Conservation (phyloP, 306 rosid species). For the Pterocarpus macrocarpus region DNA sequence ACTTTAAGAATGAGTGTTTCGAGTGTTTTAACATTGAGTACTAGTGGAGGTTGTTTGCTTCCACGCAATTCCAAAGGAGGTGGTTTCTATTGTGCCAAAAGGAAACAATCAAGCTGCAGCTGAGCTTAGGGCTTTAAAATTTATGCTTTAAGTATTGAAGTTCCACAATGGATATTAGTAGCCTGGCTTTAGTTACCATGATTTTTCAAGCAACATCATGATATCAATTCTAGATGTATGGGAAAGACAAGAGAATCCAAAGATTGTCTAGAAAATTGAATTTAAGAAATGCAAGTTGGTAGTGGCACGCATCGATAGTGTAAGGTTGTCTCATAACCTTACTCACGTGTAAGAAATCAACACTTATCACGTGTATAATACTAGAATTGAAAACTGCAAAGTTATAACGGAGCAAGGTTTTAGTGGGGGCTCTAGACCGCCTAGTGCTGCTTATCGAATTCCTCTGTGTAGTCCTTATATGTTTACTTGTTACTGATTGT, state of each 20-base stretch:
- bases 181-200: neutral
- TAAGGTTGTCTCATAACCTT: no score
- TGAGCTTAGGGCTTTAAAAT: no score
- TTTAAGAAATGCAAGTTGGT: neutral
- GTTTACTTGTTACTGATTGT: constrained; percentile 3
- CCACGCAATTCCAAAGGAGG: constrained; percentile 5
- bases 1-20: neutral
- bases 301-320: no score
- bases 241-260: neutral
- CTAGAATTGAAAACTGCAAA: no score
- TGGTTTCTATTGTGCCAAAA: constrained; percentile 20
- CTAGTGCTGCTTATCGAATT: no score
- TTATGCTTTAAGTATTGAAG: constrained; percentile 6
- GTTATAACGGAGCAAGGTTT: neutral
- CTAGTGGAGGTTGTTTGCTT: neutral
- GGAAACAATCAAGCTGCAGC: neutral
- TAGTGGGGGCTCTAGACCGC: neutral
- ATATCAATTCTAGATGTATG: neutral
- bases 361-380: no score
- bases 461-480: neutral
- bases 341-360: no score
- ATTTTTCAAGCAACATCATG: constrained; percentile 11
- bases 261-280: constrained; percentile 7
- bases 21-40: neutral
- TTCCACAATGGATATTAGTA: neutral